Conservation (phyloP, 1,284 basidiomycete species). For the Naganishia cerealis region DNA sequence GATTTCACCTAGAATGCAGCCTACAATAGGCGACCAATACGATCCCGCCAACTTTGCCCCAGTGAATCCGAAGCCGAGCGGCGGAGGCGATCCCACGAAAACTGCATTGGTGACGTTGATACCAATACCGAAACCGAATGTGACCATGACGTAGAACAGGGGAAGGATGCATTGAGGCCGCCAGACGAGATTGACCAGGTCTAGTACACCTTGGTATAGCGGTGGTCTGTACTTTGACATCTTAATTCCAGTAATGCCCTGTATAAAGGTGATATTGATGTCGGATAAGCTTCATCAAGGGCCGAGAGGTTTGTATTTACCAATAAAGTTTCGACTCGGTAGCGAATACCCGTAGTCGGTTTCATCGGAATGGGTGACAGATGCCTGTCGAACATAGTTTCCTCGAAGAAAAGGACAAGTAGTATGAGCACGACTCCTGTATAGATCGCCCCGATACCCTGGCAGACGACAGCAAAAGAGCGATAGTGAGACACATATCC, state of each 20-base stretch:
- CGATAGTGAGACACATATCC: not conserved
- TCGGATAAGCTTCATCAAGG: not conserved
- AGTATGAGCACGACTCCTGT: slow-evolving; percentile 23
- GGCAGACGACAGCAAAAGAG: not conserved
- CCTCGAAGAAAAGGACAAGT: slow-evolving; percentile 28
- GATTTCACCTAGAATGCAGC: slow-evolving; percentile 26
- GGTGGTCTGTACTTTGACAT: slow-evolving; percentile 25
- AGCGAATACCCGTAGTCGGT: slow-evolving; percentile 14
- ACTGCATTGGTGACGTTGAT: slow-evolving; percentile 31
- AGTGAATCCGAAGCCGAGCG: slow-evolving; percentile 19
- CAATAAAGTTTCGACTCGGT: slow-evolving; percentile 22
- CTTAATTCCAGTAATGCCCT: slow-evolving; percentile 20
- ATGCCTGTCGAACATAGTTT: slow-evolving; percentile 29
- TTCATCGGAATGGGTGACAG: slow-evolving; percentile 20
- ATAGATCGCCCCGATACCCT: slow-evolving; percentile 28
- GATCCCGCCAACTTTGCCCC: slow-evolving; percentile 17
- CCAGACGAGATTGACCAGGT: slow-evolving; percentile 26
- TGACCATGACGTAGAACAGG: slow-evolving; percentile 25
- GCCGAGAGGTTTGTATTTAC: too few relatives aligned
- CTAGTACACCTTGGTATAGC: slow-evolving; percentile 11
- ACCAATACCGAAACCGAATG: slow-evolving; percentile 29
- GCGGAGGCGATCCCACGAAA: slow-evolving; percentile 26
- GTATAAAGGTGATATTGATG: not conserved
- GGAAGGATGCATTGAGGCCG: slow-evolving; percentile 26
- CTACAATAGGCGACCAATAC: slow-evolving; percentile 28